phyloP scores from a whole-genome alignment of 2,329 filamentous ascomycete species.

The Dendrostoma leiphaemia region DNA sequence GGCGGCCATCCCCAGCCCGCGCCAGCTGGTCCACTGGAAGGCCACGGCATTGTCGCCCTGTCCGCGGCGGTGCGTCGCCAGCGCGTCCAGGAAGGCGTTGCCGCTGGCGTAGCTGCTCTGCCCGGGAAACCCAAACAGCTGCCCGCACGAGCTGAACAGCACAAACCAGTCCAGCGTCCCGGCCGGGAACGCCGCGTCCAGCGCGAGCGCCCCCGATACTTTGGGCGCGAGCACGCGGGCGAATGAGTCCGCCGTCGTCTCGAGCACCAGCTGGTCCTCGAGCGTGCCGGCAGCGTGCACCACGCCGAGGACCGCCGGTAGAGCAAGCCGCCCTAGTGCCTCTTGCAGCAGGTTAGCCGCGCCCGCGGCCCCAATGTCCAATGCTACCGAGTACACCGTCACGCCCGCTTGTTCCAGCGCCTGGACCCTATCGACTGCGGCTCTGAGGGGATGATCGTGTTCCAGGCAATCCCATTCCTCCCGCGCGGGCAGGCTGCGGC shows the following conservation, averaged over 20 bases:
- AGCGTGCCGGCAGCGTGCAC: slow-evolving; percentile 49
- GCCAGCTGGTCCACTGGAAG: slow-evolving; percentile 43
- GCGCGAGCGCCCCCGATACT: slow-evolving; percentile 51
- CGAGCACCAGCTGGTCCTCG: slow-evolving; percentile 30
- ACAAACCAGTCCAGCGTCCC: slow-evolving; percentile 50
- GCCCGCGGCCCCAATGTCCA: slow-evolving; percentile 45
- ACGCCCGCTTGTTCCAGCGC: slow-evolving; percentile 31
- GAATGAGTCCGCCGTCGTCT: slow-evolving; percentile 47
- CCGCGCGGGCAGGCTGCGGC: slow-evolving; percentile 13
- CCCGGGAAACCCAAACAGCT: slow-evolving; percentile 47
- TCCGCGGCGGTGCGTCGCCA: slow-evolving; percentile 34
- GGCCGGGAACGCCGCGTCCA: slow-evolving; percentile 43
- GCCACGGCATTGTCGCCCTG: slow-evolving; percentile 37
- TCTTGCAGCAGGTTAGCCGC: slow-evolving; percentile 36
- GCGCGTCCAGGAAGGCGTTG: slow-evolving; percentile 38
- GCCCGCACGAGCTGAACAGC: slow-evolving; percentile 47
- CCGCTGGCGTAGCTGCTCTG: slow-evolving; percentile 49
- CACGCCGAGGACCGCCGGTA: slow-evolving; percentile 42
- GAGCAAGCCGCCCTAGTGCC: slow-evolving; percentile 29
- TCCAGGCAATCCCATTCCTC: no score
- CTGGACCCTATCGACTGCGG: slow-evolving; percentile 4
- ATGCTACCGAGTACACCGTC: slow-evolving; percentile 43
- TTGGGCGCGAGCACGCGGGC: slow-evolving; percentile 48
- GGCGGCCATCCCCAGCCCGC: slow-evolving; percentile 38
- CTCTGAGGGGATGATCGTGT: neutral